Evolutionary conservation across 2,329 filamentous ascomycete species (phyloP), one percentile per base, ranked within the genome.

Genomic region (Calonectria hawksworthii): DNA sequence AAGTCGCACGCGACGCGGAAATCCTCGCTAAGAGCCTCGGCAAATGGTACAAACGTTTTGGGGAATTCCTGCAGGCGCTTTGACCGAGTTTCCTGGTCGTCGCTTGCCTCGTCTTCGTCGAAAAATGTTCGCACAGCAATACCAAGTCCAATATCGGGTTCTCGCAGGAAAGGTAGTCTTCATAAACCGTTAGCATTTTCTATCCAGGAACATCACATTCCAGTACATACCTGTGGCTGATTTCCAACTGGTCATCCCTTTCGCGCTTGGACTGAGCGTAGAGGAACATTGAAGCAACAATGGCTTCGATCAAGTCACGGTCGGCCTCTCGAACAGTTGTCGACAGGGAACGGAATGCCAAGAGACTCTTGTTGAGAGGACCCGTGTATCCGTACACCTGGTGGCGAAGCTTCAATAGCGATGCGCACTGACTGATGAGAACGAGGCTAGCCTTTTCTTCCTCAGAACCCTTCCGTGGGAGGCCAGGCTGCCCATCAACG

Each of bases 381-480:
- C 97, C 97, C 2, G 96, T 98, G 85, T 98, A 99, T 36, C 97
- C 97, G 79, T 96, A 96, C 4, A 91, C 90, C 79, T 95, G 91
- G 83, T 99, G 97, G 38, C 93, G 92, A 75, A 99, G 89, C 82
- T 94, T 95, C 67, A 96, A 91, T 73, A 99, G 88, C 68, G 94
- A 96, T 18, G 96, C 95, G 75, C 96, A 94, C 50, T 97, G 94
- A 79, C 96, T 97, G 80, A 99, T 93, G 56, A 99, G 90, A 70
- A 97, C 90, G 56, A 96, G 92, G 81, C 93, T 94, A 38, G 91
- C 89, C 83, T 94, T 95, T 78, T 98, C 96, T 51, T 94, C 92
- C 5, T 94, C 94, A 83, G 83, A 86, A 54, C 89, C 89, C 78
- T 89, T 90, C 74, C 90, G 86, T 18, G 91, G 90, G 28, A 90